These are phyloP conservation scores for Chondrus crispus DNA, from an alignment of 23 red algal species.

Conservation along the genomic window DNA sequence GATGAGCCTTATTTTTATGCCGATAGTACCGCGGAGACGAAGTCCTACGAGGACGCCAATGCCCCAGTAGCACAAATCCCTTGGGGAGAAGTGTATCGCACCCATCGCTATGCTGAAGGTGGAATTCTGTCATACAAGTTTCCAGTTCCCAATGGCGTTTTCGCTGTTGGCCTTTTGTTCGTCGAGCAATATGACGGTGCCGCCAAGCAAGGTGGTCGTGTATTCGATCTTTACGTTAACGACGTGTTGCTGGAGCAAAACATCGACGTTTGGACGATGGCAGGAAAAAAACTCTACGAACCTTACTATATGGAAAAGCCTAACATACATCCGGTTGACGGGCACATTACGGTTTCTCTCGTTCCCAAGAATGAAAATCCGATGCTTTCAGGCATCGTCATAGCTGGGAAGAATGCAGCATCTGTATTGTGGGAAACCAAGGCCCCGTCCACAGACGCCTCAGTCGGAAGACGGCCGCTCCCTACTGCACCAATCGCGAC, in stretches of 20 bases:
- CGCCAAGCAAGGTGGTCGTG: conserved; percentile 1
- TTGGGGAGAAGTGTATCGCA: conserved; percentile 53
- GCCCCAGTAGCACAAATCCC: neutral
- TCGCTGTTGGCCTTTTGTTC: conserved; percentile 43
- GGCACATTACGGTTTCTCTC: conserved; percentile 32
- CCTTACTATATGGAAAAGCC: conserved; percentile 51
- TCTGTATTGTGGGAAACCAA: conserved; percentile 29
- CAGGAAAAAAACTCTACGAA: conserved; percentile 30
- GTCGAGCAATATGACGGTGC: conserved; percentile 53
- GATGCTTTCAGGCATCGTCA: conserved; percentile 43
- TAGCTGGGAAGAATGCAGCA: conserved; percentile 24
- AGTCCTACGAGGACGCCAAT: neutral
- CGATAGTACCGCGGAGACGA: neutral
- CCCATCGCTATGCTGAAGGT: conserved; percentile 30
- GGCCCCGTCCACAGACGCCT: neutral
- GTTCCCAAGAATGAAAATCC: conserved; percentile 43
- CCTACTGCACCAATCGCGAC: neutral
- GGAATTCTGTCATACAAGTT: conserved; percentile 30
- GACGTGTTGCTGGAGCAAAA: conserved; percentile 12
- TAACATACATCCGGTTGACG: conserved; percentile 28
- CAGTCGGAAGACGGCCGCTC: neutral
- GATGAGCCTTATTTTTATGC: conserved; percentile 38
- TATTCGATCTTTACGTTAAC: conserved; percentile 46
- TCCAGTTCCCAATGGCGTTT: conserved; percentile 21
- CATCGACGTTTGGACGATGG: conserved; percentile 40